These are phyloP conservation scores for Eragrostis tef DNA, from an alignment of 202 grass and related monocot genomes.

Conservation along the genomic window DNA sequence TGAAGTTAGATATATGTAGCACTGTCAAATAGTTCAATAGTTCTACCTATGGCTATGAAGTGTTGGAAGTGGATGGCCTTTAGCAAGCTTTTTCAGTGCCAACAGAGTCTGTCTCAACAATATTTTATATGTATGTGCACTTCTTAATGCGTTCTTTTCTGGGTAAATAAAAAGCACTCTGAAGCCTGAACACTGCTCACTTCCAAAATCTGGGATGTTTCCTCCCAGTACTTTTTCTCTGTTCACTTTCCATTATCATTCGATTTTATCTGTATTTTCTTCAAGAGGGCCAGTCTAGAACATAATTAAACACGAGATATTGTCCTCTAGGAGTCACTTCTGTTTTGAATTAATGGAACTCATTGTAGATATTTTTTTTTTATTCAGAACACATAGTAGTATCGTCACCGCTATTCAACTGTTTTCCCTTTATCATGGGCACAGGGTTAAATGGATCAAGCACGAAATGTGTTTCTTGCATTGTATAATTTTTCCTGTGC, in stretches of 20 bases:
- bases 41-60: neutral
- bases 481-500: slow-evolving; percentile 12
- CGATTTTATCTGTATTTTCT: slow-evolving; percentile 32
- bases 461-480: slow-evolving; percentile 5
- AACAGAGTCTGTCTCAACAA: neutral
- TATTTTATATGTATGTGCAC: slow-evolving; percentile 13
- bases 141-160: slow-evolving; percentile 3
- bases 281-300: slow-evolving; percentile 24
- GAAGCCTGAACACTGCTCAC: slow-evolving; percentile 6
- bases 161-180: neutral
- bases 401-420: slow-evolving; percentile 2
- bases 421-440: slow-evolving; percentile 2
- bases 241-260: slow-evolving; percentile 10
- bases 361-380: neutral
- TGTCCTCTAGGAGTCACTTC: neutral
- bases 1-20: slow-evolving; percentile 15
- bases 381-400: neutral
- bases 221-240: slow-evolving; percentile 18
- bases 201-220: slow-evolving; percentile 14
- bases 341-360: slow-evolving; percentile 4
- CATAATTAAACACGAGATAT: slow-evolving; percentile 1
- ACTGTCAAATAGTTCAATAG: slow-evolving; percentile 18
- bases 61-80: neutral
- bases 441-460: slow-evolving; percentile 14
- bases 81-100: neutral